Base-by-base conservation (phyloP, 2,329 filamentous ascomycete genomes). In the Hypoxylon sp. region DNA sequence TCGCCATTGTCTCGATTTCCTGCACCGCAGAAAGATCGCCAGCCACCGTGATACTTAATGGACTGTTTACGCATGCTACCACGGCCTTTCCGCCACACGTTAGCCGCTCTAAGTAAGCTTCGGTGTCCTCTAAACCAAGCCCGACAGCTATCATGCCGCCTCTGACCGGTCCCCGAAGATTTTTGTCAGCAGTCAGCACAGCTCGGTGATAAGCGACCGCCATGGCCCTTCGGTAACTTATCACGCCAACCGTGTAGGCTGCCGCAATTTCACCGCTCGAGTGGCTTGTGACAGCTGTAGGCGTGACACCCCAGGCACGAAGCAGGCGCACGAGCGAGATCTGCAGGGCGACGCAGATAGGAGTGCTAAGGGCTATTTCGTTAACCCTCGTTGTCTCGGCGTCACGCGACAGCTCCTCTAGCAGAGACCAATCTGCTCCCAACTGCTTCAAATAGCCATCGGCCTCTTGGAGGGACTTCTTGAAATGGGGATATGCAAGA, bases 41-140 rank as follows among this genome's bases (percentile, higher is more conserved):
- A 0, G 71, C 65, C 0, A 73, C 31, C 0, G 71, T 74, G 8
- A 68, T 59, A 31, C 68, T 73, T 2, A 15, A 7, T 11, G 71
- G 71, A 19, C 71, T 71, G 48, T 74, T 74, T 19, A 68, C 42
- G 21, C 71, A 73, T 19, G 72, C 68, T 0, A 67, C 58, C 19
- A 27, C 39, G 11, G 21, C 62, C 11, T 35, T 19, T 8, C 32
- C 62, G 8, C 2, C 19, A 29, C 6, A 6, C 51, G 55, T 67
- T n/a, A 62, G 35, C 8, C 54, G 27, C 0, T 56, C 6, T 3
- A 72, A 15, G 48, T 74, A 74, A 1, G 42, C 2, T 10, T 59
- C 10, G 1, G 50, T 62, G 10, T 71, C 64, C 1, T 47, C 50
- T 1, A 37, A 35, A 1, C 69, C 60, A 1, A 74, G 19, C 1